Conservation (phyloP, 129 eudicot species). For the Tagetes erecta region DNA sequence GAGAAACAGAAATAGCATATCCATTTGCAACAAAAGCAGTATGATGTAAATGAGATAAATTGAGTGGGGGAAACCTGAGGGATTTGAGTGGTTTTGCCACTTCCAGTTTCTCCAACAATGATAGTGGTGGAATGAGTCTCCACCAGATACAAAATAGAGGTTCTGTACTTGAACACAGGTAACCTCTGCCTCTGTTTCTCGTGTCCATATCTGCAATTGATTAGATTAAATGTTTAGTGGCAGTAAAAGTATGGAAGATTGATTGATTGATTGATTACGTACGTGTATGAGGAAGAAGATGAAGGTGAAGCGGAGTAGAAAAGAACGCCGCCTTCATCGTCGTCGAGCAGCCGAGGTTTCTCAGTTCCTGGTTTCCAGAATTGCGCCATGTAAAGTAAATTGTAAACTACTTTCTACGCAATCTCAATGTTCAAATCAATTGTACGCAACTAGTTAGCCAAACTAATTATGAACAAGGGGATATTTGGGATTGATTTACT, state of each 20-base stretch:
- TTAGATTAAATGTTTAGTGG: not conserved
- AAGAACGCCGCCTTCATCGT: slow-evolving; percentile 95
- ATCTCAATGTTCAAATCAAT: too few relatives aligned
- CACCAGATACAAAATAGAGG: slow-evolving; percentile 64
- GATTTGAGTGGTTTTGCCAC: slow-evolving; percentile 96
- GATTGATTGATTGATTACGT: too few relatives aligned
- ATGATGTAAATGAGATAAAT: not conserved
- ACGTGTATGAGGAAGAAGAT: slow-evolving; percentile 59
- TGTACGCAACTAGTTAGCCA: too few relatives aligned
- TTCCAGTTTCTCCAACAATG: slow-evolving; percentile 91
- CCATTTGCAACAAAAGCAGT: not conserved
- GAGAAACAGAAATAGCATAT: not conserved
- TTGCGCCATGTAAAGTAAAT: slow-evolving; percentile 48
- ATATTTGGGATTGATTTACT: too few relatives aligned
- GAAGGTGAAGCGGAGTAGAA: slow-evolving; percentile 62
- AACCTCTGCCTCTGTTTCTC: slow-evolving; percentile 78
- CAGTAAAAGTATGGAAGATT: too few relatives aligned
- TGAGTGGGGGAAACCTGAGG: slow-evolving; percentile 63
- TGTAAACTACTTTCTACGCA: too few relatives aligned
- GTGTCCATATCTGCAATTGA: slow-evolving; percentile 48
- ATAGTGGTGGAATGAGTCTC: slow-evolving; percentile 84
- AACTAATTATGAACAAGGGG: too few relatives aligned
- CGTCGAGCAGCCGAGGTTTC: slow-evolving; percentile 76
- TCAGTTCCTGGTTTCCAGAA: slow-evolving; percentile 91
- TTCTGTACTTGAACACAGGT: slow-evolving; percentile 73